A percentile compares a stretch with the other conserved stretches of the same genome.
phyloP scores from a whole-genome alignment of 768 basidiomycete genomes.

The Tricholoma furcatifolium region DNA sequence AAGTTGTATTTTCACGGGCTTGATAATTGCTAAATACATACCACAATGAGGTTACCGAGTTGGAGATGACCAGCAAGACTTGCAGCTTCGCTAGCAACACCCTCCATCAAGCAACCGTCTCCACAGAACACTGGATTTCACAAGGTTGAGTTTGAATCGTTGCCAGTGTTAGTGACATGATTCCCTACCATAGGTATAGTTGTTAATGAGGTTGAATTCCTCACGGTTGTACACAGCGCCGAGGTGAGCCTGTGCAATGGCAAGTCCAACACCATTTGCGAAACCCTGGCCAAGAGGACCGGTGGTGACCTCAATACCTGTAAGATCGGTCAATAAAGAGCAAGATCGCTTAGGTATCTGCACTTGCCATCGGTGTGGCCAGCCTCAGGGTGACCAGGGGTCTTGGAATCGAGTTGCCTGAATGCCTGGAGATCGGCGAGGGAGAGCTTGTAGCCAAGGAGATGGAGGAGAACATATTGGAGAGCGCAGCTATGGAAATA shows the following conservation, averaged over 20 bases:
- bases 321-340: constrained; percentile 1
- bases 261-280: constrained; percentile 89
- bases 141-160: not conserved
- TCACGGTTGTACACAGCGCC: constrained; percentile 90
- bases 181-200: constrained; percentile 79
- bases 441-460: constrained; percentile 88
- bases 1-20: not conserved
- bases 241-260: constrained; percentile 90
- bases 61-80: constrained; percentile 93
- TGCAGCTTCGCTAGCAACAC: constrained; percentile 90
- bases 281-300: constrained; percentile 96
- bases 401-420: constrained; percentile 87
- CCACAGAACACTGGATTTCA: constrained; percentile 72
- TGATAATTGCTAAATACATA: constrained; percentile 36
- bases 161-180: constrained; percentile 1
- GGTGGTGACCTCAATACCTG: constrained; percentile 88
- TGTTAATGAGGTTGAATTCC: constrained; percentile 76
- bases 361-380: constrained; percentile 48
- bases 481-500: constrained; percentile 73
- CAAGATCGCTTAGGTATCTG: not conserved
- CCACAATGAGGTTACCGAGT: constrained; percentile 89
- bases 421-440: constrained; percentile 92
- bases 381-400: constrained; percentile 90
- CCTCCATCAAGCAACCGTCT: constrained; percentile 97
- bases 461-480: constrained; percentile 89